Conservation (phyloP, 2,329 filamentous ascomycete species). For the Colletotrichum lini region DNA sequence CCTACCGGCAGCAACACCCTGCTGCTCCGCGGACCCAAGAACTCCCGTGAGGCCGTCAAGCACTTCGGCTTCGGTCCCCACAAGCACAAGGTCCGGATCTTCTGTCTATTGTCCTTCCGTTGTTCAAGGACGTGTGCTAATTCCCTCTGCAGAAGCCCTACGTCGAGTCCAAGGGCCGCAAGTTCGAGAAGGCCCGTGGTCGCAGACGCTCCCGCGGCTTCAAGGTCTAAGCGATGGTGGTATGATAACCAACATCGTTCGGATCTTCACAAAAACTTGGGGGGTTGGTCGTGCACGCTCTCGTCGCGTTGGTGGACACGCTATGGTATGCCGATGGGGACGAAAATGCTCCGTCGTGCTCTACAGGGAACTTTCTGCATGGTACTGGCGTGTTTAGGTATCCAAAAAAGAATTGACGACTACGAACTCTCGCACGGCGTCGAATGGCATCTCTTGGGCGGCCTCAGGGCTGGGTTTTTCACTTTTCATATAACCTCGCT, state of each 20-base stretch:
- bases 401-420: conserved; percentile 46
- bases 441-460: conserved; percentile 35
- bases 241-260: conserved; percentile 5
- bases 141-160: conserved; percentile 83
- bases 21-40: conserved; percentile 98
- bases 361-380: conserved; percentile 56
- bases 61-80: conserved; percentile 99
- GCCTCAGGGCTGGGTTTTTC: conserved; percentile 7
- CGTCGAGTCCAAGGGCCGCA: conserved; percentile 98
- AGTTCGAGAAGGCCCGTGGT: conserved; percentile 99
- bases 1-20: conserved; percentile 98
- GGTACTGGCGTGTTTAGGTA: conserved; percentile 64
- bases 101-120: too few species aligned
- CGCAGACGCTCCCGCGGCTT: conserved; percentile 98
- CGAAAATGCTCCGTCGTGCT: conserved; percentile 36
- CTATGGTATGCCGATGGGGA: conserved; percentile 25
- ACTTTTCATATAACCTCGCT: conserved; percentile 9
- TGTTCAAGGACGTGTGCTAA: conserved; percentile 50
- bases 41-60: conserved; percentile 96
- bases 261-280: conserved; percentile 18
- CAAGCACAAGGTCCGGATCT: conserved; percentile 86
- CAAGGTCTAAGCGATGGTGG: conserved; percentile 87
- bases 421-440: conserved; percentile 36
- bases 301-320: conserved; percentile 29
- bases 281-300: conserved; percentile 31